Conservation (phyloP, 345 rosid genomes). For the Dipteronia dyeriana region DNA sequence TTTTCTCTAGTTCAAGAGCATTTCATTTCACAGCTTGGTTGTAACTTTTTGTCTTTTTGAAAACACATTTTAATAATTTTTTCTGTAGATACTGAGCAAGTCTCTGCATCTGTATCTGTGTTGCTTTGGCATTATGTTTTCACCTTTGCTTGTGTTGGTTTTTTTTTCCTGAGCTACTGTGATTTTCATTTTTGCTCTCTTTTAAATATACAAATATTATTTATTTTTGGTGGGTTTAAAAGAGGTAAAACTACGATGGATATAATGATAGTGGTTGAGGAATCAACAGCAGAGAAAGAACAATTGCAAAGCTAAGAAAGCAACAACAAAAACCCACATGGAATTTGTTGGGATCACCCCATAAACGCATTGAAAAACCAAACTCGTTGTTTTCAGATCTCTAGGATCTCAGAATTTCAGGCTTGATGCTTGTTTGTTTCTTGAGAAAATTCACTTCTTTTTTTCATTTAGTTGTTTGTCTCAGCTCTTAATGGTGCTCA, state of each 20-base stretch:
- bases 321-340: constrained; percentile 28
- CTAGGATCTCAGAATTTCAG: constrained; percentile 79
- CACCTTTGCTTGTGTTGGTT: constrained; percentile 49
- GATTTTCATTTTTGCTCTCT: constrained; percentile 7
- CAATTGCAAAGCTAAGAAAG: constrained; percentile 16
- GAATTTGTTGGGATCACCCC: constrained; percentile 52
- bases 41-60: constrained; percentile 6
- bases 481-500: constrained; percentile 31
- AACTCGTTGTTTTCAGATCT: constrained; percentile 66
- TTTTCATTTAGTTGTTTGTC: constrained; percentile 18
- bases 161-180: constrained; percentile 25
- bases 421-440: constrained; percentile 43
- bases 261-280: constrained; percentile 33
- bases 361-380: constrained; percentile 26
- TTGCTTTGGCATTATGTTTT: constrained; percentile 65
- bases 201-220: background rate
- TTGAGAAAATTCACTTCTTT: constrained; percentile 46
- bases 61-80: constrained; percentile 8
- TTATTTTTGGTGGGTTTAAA: constrained; percentile 7
- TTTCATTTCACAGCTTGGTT: constrained; percentile 24
- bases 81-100: constrained; percentile 32
- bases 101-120: constrained; percentile 48
- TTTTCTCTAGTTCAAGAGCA: background rate
- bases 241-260: constrained; percentile 16
- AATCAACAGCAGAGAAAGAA: constrained; percentile 24